Base-by-base conservation (phyloP, 768 basidiomycete species). In the Fistulinella prunicolor region DNA sequence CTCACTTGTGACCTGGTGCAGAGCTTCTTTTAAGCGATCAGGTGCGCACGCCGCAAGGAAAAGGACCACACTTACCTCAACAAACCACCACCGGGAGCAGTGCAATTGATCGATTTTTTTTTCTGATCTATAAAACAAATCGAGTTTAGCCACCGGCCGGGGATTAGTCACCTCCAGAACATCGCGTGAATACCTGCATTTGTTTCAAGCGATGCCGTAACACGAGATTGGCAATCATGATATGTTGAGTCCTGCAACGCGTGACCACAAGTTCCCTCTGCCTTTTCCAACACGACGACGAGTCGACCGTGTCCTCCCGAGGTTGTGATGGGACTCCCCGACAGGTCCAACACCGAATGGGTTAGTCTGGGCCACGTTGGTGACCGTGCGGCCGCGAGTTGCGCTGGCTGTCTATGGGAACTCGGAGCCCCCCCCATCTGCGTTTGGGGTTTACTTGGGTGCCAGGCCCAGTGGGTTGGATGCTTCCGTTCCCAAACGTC, bases 201-300 rank as follows among this genome's bases (percentile, higher is more conserved):
- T 56, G 59, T 61, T 69, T 67, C 62, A 63, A 39, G 34, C 46
- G 42, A 41, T 67, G 56, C 56, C 67, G 65, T 69, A 69, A 67
- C 29, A 7, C 13, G 53, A 46, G 64, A 68, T 61, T 64, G 64
- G 37, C 66, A 65, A 65, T 66, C 61, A 67, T 57, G 54, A 47
- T 58, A 53, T 43, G 16, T 10, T 36, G 40, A 35, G 44, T 47
- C 38, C 52, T 41, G 53, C 44, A 42, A 45, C 47, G 30, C 47
- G 39, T 41, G 35, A 30, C 44, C 45, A 28, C 26, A 44, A 26
- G 47, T 36, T 48, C 47, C 53, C 50, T 34, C 35, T 34, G n/a
- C 38, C 49, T 12, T 14, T 38, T 19, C 39, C 48, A 54, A 54
- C 55, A 60, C 52, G 53, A 49, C 51, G 55, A 50, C 49, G 37